Base-by-base conservation (phyloP, 495 filamentous ascomycete genomes). In the Aspergillus taichungensis region DNA sequence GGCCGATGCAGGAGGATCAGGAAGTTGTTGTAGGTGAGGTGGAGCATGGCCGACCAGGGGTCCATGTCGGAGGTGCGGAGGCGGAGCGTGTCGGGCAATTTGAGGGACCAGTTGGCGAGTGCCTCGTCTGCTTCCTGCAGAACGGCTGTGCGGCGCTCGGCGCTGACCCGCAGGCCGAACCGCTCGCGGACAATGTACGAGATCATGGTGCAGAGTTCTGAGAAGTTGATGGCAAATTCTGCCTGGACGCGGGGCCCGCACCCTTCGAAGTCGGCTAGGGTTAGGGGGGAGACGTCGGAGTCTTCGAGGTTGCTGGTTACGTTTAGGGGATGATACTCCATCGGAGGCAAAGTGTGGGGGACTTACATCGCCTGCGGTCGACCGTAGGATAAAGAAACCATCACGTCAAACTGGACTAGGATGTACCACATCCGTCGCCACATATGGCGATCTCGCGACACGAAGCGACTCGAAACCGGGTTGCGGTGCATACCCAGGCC, bases 401-500 rank as follows among this genome's bases (percentile, higher is more conserved):
- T 59, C 24, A 73, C 66, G 51, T 76, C 72, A 34, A 67, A 71
- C 45, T 74, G 71, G 8, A 74, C 56, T 40, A 72, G 43, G 29
- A 73, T 72, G 40, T 64, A 71, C 69, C 69, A 74, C 3, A 72
- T 43, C 31, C 71, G 59, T 43, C 66, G 62, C 69, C 68, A 74
- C 62, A 69, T 68, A 13, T 67, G 64, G 29, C 67, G 58, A 46
- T 73, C 67, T 13, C 57, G 57, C 13, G 67, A 58, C 9, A 63
- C 63, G 40, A 75, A 72, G 6, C 60, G 60, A 42, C 65, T 69
- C 1, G 63, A 64, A 8, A 70, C 64, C 7, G 67, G 63, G 46
- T 73, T 68, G 13, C 71, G 67, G 51, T 75, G 71, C 68, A 73
- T 71, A 14, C 71, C 71, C 32, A 73, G 54, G 6, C 71, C 71